Base-by-base conservation (phyloP, 2,329 filamentous ascomycete species). In the Tolypocladium nubicola region DNA sequence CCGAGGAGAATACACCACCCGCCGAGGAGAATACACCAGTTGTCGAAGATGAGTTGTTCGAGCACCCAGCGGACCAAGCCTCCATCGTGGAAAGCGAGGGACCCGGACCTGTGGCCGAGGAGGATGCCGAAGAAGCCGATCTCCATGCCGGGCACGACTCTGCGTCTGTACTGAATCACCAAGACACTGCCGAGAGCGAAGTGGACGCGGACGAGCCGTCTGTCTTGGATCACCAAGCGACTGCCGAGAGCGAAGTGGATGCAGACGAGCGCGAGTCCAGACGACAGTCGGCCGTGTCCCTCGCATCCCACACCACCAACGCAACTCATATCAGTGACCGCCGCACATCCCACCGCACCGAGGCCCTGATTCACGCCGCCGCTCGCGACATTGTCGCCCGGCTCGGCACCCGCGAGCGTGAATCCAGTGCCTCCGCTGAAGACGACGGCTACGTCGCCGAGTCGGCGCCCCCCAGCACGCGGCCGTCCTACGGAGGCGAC, bases 341-440 rank as follows among this genome's bases (percentile, higher is more conserved):
- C 33, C 73, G 73, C n/a, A 67, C 71, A 1, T 79, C 76, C 1
- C 64, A 69, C 11, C 70, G 74, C 6, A 79, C 80, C 2, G 77
- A 82, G 62, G 79, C 76, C 8, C 69, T 80, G 40, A 82, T 83
- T 59, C 77, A 81, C 38, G 76, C 75, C 30, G 79, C 79, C 0
- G 79, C 79, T 1, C 71, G 75, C 54, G 77, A 77, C 26, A 78
- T 82, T 16, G 72, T 81, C 11, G 75, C 73, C 2, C 75, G 74
- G 74, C 80, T 19, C 75, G 77, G 56, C 64, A 71, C n/a, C 30
- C 56, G 47, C 30, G 41, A 37, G 26, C 40, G 53, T n/a, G 30
- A 37, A 30, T 52, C 47, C 8, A 21, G 39, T 14, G 39, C 26
- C 52, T 4, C 11, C 38, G 33, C 61, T 52, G 60, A 64, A 30